Evolutionary conservation across 2,329 filamentous ascomycete species (phyloP), one percentile per base, ranked within the genome.

Genomic region (Thermothelomyces thermophilus): DNA sequence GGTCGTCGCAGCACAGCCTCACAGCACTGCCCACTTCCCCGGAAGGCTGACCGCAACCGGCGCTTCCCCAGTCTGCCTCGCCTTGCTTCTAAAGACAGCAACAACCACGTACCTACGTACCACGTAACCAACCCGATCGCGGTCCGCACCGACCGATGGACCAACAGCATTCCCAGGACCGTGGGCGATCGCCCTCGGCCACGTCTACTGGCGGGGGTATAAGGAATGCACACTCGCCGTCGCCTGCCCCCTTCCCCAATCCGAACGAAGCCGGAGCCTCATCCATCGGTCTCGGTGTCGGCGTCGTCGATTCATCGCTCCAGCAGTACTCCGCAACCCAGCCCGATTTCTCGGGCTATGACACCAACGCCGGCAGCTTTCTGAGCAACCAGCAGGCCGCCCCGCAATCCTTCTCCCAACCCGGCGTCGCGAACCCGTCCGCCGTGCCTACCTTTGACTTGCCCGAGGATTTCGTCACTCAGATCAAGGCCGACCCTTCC

Each of bases 161-260:
- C 70, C 71, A 74, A 66, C 73, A 76, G 56, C 63, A 67, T 62
- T 60, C 63, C 60, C 60, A 66, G 61, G 64, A 62, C 57, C 72
- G 77, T 65, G 79, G 79, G 64, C 80, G 80, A 63, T 84, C 82
- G 60, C 78, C 76, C 58, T 83, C 82, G 62, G 72, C 73, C 63
- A 73, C 74, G 56, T 57, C 58, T 48, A 31, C 56, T 53, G 59
- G 56, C 48, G 58, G 49, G 46, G 59, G 52, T 82, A 84, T 86
- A 83, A 85, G 77, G 66, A 80, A 81, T 66, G 77, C 72, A 58
- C 81, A 80, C 67, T 84, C 82, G 61, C 79, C 81, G 60, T 80
- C 80, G 64, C 77, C 77, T 65, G 75, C 66, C 62, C 66, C 68
- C 67, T 73, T 73, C 60, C 78, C 76, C 62, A 72, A 75, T 64